A percentile compares a stretch with the other conserved stretches of the same genome.
Conservation (phyloP, 1,284 basidiomycete species). For the Tylopilus sp. region DNA sequence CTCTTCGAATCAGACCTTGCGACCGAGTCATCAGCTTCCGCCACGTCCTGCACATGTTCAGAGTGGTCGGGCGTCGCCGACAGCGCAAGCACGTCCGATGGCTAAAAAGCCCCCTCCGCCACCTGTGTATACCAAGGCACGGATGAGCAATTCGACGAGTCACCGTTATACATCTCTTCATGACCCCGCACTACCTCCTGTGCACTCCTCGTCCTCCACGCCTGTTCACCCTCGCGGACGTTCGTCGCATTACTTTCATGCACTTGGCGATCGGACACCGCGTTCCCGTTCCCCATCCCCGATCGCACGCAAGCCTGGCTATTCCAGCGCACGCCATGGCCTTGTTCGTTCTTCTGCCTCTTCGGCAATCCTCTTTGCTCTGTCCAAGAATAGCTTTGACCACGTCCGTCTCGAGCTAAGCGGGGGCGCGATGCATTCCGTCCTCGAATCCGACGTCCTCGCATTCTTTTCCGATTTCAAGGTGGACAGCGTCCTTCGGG, state of each 20-base stretch:
- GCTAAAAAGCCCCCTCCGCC: conserved; percentile 28
- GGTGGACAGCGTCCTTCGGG: conserved; percentile 66
- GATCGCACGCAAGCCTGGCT: conserved; percentile 37
- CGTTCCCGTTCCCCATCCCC: conserved; percentile 48
- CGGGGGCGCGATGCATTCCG: conserved; percentile 45
- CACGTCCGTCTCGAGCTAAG: conserved; percentile 59
- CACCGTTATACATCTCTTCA: conserved; percentile 22
- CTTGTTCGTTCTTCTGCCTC: conserved; percentile 44
- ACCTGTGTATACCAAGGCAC: conserved; percentile 22
- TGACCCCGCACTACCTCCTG: conserved; percentile 18
- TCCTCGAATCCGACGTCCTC: conserved; percentile 60
- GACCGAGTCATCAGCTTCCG: conserved; percentile 30
- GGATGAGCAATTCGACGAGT: conserved; percentile 27
- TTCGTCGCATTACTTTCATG: conserved; percentile 19
- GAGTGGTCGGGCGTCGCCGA: conserved; percentile 30
- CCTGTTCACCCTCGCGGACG: conserved; percentile 29
- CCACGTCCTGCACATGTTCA: conserved; percentile 28
- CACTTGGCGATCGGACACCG: conserved; percentile 19
- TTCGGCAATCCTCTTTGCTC: conserved; percentile 48
- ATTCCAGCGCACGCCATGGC: conserved; percentile 32
- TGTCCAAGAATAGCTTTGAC: conserved; percentile 60
- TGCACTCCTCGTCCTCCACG: conserved; percentile 30
- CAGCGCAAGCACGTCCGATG: conserved; percentile 32
- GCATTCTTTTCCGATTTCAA: conserved; percentile 60
- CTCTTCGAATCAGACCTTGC: conserved; percentile 20